Percentiles rank a stretch among this genome's conserved stretches.
These are phyloP conservation scores for Colletotrichum echinochloae DNA, from an alignment of 2,329 filamentous ascomycete genomes.

Conservation along the genomic window DNA sequence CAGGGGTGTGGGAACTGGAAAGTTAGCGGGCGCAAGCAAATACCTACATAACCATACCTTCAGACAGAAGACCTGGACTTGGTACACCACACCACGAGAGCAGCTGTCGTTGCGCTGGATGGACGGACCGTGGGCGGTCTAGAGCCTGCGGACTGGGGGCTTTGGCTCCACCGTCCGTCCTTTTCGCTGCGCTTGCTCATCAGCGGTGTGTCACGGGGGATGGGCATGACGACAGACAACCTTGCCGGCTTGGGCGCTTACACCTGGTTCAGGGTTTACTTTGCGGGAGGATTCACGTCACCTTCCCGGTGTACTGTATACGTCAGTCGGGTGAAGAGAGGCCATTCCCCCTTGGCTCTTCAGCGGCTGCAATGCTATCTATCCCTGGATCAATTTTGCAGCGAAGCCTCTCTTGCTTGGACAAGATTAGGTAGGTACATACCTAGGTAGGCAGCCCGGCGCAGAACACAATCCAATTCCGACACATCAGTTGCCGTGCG, in stretches of 20 bases:
- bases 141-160: constrained; percentile 11
- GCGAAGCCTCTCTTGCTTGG: background rate
- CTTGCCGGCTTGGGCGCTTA: constrained; percentile 9
- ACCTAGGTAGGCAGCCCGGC: too few relatives aligned
- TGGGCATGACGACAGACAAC: constrained; percentile 39
- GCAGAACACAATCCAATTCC: background rate
- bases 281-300: background rate
- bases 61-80: background rate
- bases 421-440: too few relatives aligned
- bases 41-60: background rate
- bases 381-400: background rate
- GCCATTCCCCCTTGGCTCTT: background rate
- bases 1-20: constrained; percentile 9
- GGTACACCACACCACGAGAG: background rate
- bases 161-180: constrained; percentile 10
- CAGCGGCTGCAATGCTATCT: constrained; percentile 14
- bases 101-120: constrained; percentile 18
- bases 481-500: background rate
- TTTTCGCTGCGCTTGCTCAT: constrained; percentile 30
- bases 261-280: constrained; percentile 6
- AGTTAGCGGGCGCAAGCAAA: constrained; percentile 1
- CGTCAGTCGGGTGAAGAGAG: constrained; percentile 5
- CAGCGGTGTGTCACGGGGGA: constrained; percentile 32
- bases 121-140: constrained; percentile 14
- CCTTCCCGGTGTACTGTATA: too few relatives aligned